These are phyloP conservation scores for Pseudogymnoascus sp. DNA, from an alignment of 2,329 filamentous ascomycete species.

Conservation along the genomic window DNA sequence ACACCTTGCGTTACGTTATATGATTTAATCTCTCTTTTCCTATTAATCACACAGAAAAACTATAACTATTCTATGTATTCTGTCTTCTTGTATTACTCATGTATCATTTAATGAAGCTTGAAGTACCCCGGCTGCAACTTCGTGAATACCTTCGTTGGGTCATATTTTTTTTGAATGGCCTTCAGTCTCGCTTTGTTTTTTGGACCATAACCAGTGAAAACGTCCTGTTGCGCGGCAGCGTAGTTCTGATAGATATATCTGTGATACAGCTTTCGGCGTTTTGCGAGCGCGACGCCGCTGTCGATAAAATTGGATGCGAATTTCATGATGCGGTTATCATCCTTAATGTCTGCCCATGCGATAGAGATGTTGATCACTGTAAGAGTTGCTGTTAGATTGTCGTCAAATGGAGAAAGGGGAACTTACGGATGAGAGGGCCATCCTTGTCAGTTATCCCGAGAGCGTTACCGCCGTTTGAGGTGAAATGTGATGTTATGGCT, in stretches of 20 bases:
- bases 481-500: constrained; percentile 17
- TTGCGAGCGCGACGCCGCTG: neutral
- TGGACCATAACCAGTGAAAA: constrained; percentile 29
- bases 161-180: constrained; percentile 19
- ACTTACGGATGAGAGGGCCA: constrained; percentile 16
- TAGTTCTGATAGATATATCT: constrained; percentile 31
- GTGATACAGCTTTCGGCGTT: constrained; percentile 7
- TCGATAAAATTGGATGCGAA: neutral
- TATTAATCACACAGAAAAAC: no score
- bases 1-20: no score
- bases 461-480: constrained; percentile 19
- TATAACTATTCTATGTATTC: neutral
- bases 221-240: constrained; percentile 27
- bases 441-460: constrained; percentile 16
- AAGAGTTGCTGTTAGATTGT: neutral
- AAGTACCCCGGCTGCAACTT: constrained; percentile 17
- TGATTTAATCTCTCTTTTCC: no score
- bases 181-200: constrained; percentile 24
- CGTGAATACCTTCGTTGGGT: constrained; percentile 23
- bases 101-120: neutral
- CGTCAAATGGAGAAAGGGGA: neutral
- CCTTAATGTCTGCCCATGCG: neutral
- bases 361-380: neutral
- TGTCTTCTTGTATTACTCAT: neutral
- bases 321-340: neutral